Base-by-base conservation (phyloP, 2,329 filamentous ascomycete species). In the Aureobasidium sp. region DNA sequence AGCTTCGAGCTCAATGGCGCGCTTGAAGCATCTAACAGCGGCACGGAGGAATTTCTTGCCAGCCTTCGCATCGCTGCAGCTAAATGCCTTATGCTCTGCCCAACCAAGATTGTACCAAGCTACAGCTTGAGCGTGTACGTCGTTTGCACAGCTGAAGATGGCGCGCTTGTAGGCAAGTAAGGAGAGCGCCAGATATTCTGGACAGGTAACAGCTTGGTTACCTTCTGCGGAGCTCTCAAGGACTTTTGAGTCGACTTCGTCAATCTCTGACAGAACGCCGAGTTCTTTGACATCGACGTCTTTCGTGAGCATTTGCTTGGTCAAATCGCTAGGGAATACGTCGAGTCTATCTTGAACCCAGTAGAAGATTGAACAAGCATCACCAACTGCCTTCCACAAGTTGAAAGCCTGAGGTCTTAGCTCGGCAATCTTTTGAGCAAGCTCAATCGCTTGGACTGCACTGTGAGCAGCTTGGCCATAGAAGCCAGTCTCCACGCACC, bases 71-170 rank as follows among this genome's bases (percentile, higher is more conserved):
- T 65, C 64, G 23, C 90, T 78, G 69, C 85, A 90, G 29, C 58
- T 59, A 70, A 95, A 90, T 0, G 91, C 89, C 48, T 88, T 84
- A 71, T 94, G 86, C 73, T 99, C 94, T 1, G 90, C 89, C 90
- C 92, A 97, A 46, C 94, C 94, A 20, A 99, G 79, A 70, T 99
- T 99, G 75, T 96, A 99, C 82, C 93, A 94, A 0, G 92, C 90
- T n/a, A 97, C 90, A 1, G 94, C 90, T 74, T 95, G 92, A 3
- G 93, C 92, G 72, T 97, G 90, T 8, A 84, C 73, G 70, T 99
- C 92, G 63, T 86, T 79, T 0, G 85, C 78, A 17, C 87, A 88
- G 42, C 86, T 83, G 67, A 88, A 78, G 15, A 97, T 86, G 8
- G 91, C 91, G 66, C 90, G 84, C 73, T 97, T 99, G 73, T 95